Evolutionary conservation across 306 rosid species (phyloP).

Genomic region (Begonia loranthoides): DNA sequence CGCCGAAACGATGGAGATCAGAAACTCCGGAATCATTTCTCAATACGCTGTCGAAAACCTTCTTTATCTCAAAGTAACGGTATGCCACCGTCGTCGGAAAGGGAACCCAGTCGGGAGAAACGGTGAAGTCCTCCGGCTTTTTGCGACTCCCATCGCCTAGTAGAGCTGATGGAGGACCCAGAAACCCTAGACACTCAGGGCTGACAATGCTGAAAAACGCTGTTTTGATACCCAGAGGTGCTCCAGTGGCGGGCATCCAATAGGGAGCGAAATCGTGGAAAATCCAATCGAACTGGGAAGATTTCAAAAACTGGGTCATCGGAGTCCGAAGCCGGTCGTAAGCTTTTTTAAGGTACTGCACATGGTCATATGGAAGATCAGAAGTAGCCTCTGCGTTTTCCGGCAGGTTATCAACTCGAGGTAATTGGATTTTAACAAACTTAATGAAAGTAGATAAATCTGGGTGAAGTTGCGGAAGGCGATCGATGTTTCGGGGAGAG

Average conservation of each 20-base stretch:
- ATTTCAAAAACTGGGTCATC: conserved; percentile 14
- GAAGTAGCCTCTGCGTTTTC: conserved; percentile 29
- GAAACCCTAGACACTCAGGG: not conserved
- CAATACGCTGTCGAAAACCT: not conserved
- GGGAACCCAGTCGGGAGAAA: conserved; percentile 16
- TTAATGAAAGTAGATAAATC: conserved; percentile 8
- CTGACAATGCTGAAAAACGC: conserved; percentile 28
- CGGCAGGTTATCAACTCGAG: conserved; percentile 13
- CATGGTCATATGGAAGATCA: conserved; percentile 26
- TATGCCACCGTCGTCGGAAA: conserved; percentile 8
- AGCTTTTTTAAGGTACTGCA: conserved; percentile 29
- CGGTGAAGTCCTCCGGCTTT: conserved; percentile 5
- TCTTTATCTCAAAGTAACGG: conserved; percentile 6
- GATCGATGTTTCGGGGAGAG: conserved; percentile 32
- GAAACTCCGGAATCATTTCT: not conserved
- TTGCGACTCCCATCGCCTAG: not conserved
- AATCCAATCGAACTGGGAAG: conserved; percentile 35
- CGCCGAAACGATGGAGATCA: not conserved
- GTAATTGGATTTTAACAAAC: conserved; percentile 13
- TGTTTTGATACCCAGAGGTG: conserved; percentile 8
- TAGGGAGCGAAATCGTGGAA: conserved; percentile 29
- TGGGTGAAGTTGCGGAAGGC: conserved; percentile 21
- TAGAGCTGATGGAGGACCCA: conserved; percentile 1
- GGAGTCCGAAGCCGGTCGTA: conserved; percentile 28
- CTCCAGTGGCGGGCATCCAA: conserved; percentile 9